Base-by-base conservation (phyloP, 176 grass and related monocot genomes). In the Hyparrhenia diplandra region DNA sequence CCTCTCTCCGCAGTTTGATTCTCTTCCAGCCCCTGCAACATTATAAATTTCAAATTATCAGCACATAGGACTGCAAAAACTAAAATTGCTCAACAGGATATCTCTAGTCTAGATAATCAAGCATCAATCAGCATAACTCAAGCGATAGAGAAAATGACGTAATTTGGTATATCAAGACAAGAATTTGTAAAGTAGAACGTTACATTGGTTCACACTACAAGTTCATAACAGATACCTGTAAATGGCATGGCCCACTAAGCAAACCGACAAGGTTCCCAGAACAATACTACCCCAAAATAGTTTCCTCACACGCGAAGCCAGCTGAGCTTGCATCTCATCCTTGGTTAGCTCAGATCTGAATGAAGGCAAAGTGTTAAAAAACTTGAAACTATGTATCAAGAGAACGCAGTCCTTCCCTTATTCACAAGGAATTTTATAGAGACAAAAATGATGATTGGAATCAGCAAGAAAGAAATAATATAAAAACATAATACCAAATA, bases 291-390 rank as follows among this genome's bases (percentile, higher is more conserved):
- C 84, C 95, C 92, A 98, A 73, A 98, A 95, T 32, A 95, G 83
- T 21, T 78, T 74, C 63, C 46, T 82, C 28, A 88, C 75, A 29
- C 41, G 81, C 13, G 71, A 75, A 83, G 80, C 71, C 84, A 98
- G 84, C 65, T 98, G 85, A 37, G 67, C 75, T 74, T 93, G 82
- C 72, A 98, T 95, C 69, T 90, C 92, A 80, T 89, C 87, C 86
- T 92, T 95, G 79, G 92, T 93, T 80, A 91, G 79, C 40, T 95
- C 90, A 82, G 96, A 91, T 87, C 96, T 99, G 79, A 78, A 18
- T 23, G 78, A 81, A 39, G 35, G 59, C 36, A 77, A 85, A 84
- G 51, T 0, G 17, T 88, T 68, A 88, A 32, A 32, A 73, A 86
- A 86, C 29, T 29, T 35, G 59, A 10, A 42, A 42, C 40, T 64